These are phyloP conservation scores for Pezicula neosporulosa DNA, from an alignment of 2,329 filamentous ascomycete species.

Conservation along the genomic window DNA sequence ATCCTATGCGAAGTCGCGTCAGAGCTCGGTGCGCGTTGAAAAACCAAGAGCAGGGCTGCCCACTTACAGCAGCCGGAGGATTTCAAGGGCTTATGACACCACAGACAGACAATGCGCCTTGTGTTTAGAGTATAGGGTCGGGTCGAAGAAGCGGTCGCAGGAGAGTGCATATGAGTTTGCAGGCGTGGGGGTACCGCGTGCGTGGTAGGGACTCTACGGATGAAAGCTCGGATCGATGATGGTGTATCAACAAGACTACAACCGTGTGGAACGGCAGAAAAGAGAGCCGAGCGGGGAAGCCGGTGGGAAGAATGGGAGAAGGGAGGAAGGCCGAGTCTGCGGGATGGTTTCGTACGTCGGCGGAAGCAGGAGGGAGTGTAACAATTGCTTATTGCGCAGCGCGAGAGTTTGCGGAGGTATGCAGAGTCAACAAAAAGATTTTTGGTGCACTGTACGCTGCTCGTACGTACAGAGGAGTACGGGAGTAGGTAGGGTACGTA, in stretches of 20 bases:
- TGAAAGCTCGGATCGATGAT: background rate
- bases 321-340: slow-evolving; percentile 1
- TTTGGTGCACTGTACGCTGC: too few species aligned
- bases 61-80: slow-evolving; percentile 6
- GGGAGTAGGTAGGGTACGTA: too few species aligned
- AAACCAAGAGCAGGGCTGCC: slow-evolving; percentile 11
- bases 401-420: too few species aligned
- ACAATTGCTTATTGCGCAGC: background rate
- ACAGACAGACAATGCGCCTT: slow-evolving; percentile 20
- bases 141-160: slow-evolving; percentile 11
- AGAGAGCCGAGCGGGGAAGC: background rate
- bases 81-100: slow-evolving; percentile 4
- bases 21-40: slow-evolving; percentile 8
- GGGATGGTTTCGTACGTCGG: background rate
- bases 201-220: background rate
- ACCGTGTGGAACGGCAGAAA: background rate
- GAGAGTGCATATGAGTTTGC: background rate
- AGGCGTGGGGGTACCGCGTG: slow-evolving; percentile 3
- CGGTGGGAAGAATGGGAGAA: background rate
- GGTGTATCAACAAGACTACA: background rate
- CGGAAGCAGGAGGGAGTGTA: background rate
- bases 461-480: too few species aligned
- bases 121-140: slow-evolving; percentile 8
- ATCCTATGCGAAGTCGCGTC: slow-evolving; percentile 17
- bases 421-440: too few species aligned